phyloP scores from a whole-genome alignment of 73 alveolate genomes.

The Diophrys sp. region DNA sequence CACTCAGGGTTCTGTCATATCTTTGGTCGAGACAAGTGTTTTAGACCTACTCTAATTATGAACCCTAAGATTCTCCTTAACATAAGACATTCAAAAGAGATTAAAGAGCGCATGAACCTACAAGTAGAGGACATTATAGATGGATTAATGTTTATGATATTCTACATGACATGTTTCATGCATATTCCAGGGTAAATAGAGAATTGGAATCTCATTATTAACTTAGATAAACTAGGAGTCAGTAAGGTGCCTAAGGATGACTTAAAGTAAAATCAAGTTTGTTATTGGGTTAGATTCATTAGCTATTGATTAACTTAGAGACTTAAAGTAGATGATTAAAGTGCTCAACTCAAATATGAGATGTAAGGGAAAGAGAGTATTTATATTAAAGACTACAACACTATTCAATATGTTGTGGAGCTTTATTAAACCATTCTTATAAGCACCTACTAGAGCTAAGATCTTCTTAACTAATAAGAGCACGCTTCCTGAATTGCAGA shows the following conservation, averaged over 20 bases:
- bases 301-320: too few relatives aligned
- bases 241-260: not conserved
- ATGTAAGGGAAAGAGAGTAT: not conserved
- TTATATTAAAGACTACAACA: not conserved
- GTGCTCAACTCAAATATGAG: not conserved
- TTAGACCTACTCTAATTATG: not conserved
- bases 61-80: not conserved
- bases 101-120: not conserved
- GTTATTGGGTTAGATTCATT: too few relatives aligned
- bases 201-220: not conserved
- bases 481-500: not conserved
- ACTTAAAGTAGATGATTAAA: not conserved
- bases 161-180: not conserved
- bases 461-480: not conserved
- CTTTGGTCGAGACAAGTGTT: not conserved
- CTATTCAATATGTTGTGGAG: not conserved
- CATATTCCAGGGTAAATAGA: not conserved
- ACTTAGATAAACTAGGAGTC: not conserved
- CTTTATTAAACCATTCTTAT: not conserved
- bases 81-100: not conserved
- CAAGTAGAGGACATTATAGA: not conserved
- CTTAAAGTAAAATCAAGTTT: too few relatives aligned
- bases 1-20: not conserved
- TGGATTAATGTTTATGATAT: too few relatives aligned
- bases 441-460: not conserved